These are phyloP conservation scores for Solanum phureja DNA, from an alignment of 257 asterid genomes.

Conservation along the genomic window DNA sequence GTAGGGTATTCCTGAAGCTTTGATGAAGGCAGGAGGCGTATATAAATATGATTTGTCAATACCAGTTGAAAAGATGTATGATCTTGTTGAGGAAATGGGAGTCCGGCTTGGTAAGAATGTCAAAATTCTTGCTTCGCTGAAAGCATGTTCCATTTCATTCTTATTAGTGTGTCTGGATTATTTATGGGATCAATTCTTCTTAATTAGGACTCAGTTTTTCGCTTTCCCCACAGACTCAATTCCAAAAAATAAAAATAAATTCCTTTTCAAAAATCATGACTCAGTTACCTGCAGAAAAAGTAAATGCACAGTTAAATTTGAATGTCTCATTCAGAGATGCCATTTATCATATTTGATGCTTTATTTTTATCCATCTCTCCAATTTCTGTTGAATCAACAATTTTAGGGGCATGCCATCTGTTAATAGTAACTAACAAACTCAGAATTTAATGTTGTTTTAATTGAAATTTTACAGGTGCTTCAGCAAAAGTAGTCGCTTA, in stretches of 20 bases:
- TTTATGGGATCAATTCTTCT: not conserved
- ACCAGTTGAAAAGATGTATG: conserved; percentile 80
- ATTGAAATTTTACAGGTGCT: conserved; percentile 28
- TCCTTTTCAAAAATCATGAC: not conserved
- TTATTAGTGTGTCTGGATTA: not conserved
- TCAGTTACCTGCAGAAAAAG: not conserved
- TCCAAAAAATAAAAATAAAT: not conserved
- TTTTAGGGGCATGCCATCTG: not conserved
- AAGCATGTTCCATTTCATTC: not conserved
- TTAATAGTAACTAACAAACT: not conserved
- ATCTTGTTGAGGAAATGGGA: conserved; percentile 82
- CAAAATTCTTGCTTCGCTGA: not conserved
- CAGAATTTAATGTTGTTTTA: not conserved
- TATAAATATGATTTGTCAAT: conserved; percentile 89
- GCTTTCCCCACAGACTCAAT: not conserved
- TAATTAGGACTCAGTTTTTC: not conserved
- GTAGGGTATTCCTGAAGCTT: conserved; percentile 93
- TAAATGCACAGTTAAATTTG: not conserved
- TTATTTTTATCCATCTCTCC: not conserved
- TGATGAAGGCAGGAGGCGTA: conserved; percentile 91
- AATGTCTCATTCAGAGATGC: not conserved
- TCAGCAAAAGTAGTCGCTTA: conserved; percentile 68
- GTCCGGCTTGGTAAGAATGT: conserved; percentile 56
- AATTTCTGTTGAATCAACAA: not conserved
- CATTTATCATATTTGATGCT: not conserved